Evolutionary conservation across 768 basidiomycete genomes (phyloP), one percentile per base, ranked within the genome.

Genomic region (Royoungia palumana): DNA sequence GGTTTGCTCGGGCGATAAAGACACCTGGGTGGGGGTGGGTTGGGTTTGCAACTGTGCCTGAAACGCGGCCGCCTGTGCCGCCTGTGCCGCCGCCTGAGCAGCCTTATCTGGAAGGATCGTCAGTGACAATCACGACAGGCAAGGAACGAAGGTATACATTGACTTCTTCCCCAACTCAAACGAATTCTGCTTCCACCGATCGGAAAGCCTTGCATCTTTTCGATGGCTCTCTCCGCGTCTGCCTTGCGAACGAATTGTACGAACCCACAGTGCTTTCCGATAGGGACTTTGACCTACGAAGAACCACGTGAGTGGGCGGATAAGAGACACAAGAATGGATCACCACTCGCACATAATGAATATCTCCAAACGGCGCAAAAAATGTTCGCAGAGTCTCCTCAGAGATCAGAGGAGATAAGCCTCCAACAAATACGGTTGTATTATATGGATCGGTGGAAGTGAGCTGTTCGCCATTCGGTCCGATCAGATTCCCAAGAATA

Each of bases 191-290:
- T 92, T 14, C 94, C 94, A 28, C 90, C 92, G 55, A 96, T 85
- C 5, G 92, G 91, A 65, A 94, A 95, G 21, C 92, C 93, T 72
- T 95, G 93, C 93, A 95, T 94, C 70, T 90, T 92, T 70, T 93
- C 89, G 52, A 96, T 96, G 9, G 93, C 92, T 32, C 81, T 77
- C 67, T 94, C 92, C 11, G 94, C 94, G 68, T 96, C 94, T 10
- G 81, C 82, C 68, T 95, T 93, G 55, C 85, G 80, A 22, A 95
- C 89, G 60, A 92, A 96, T 70, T 96, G 94, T 38, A 96, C 94
- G 61, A 96, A 96, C 1, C 94, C 94, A 59, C 94, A 96, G 55
- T 94, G 89, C 62, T 95, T 95, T 43, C 91, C 92, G 37, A 90
- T 86, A 11, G 94, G 94, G n/a, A 96, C 93, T 69, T 94, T 95